phyloP scores from a whole-genome alignment of 129 eudicot genomes.

The Chrysanthemum lavandulifolium region DNA sequence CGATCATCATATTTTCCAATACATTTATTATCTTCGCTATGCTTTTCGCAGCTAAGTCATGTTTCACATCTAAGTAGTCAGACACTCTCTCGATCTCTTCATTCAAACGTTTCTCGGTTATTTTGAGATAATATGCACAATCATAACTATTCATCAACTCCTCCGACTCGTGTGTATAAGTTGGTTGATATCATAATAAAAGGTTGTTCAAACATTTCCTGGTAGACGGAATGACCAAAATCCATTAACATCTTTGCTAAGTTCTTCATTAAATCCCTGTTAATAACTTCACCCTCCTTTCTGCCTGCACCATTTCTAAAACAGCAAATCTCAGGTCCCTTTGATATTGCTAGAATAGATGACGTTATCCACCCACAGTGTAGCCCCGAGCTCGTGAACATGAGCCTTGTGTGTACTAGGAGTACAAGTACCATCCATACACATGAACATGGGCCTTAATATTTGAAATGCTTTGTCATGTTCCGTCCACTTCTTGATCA shows the following conservation, averaged over 20 bases:
- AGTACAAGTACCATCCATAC: conserved; percentile 58
- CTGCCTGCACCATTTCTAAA: conserved; percentile 43
- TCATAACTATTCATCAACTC: conserved; percentile 33
- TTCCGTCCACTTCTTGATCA: conserved; percentile 53
- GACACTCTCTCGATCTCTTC: conserved; percentile 59
- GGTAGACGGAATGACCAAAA: no score
- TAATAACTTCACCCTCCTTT: conserved; percentile 28
- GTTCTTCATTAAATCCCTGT: no score
- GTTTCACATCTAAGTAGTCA: conserved; percentile 45
- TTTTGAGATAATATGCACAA: conserved; percentile 53
- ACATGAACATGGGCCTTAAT: conserved; percentile 50
- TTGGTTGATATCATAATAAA: conserved; percentile 26
- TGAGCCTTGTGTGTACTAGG: conserved; percentile 57
- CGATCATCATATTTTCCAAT: conserved; percentile 49
- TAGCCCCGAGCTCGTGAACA: conserved; percentile 50
- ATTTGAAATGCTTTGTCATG: conserved; percentile 59
- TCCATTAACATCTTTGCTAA: no score
- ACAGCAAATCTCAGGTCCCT: conserved; percentile 41
- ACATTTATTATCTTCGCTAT: conserved; percentile 40
- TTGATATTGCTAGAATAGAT: conserved; percentile 42
- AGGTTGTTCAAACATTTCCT: conserved; percentile 10
- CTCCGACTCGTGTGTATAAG: no score
- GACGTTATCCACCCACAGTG: conserved; percentile 52
- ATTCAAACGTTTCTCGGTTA: conserved; percentile 49
- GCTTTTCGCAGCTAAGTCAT: conserved; percentile 22